Evolutionary conservation across 2,329 filamentous ascomycete species (phyloP).

Genomic region (Microdochium nivale): DNA sequence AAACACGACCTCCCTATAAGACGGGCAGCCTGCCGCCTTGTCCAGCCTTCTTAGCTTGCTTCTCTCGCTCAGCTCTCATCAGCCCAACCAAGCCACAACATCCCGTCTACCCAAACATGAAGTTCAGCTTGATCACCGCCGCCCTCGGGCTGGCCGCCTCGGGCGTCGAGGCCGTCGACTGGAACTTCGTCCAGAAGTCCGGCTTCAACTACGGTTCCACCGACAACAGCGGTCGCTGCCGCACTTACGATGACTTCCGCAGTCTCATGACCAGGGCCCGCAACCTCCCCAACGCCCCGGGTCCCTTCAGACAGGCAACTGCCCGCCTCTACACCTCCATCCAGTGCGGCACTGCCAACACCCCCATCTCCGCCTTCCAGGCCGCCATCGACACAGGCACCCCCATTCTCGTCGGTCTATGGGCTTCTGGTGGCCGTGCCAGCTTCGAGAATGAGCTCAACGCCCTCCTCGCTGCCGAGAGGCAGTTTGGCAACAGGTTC

Average conservation of each 20-base stretch:
- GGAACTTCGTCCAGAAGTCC: background rate
- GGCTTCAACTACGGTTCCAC: constrained; percentile 39
- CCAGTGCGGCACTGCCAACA: constrained; percentile 18
- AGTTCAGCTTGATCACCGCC: background rate
- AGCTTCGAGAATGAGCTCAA: constrained; percentile 17
- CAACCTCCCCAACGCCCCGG: constrained; percentile 24
- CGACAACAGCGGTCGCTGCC: constrained; percentile 27
- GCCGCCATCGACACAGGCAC: constrained; percentile 20
- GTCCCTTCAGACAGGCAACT: constrained; percentile 28
- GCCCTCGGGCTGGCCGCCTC: background rate
- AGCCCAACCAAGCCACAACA: background rate
- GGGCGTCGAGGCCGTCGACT: background rate
- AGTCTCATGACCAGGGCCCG: constrained; percentile 34
- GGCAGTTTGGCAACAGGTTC: constrained; percentile 12
- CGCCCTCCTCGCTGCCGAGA: constrained; percentile 12
- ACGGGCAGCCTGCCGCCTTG: background rate
- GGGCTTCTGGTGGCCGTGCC: constrained; percentile 16
- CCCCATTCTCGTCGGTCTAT: constrained; percentile 16
- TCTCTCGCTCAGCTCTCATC: background rate
- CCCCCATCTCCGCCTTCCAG: constrained; percentile 18
- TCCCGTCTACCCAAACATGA: background rate
- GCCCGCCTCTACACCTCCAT: constrained; percentile 32
- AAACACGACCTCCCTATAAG: background rate
- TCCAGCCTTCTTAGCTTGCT: background rate
- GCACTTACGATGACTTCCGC: constrained; percentile 31